These are phyloP conservation scores for Dentipellis sp. DNA, from an alignment of 768 basidiomycete species.

Conservation along the genomic window DNA sequence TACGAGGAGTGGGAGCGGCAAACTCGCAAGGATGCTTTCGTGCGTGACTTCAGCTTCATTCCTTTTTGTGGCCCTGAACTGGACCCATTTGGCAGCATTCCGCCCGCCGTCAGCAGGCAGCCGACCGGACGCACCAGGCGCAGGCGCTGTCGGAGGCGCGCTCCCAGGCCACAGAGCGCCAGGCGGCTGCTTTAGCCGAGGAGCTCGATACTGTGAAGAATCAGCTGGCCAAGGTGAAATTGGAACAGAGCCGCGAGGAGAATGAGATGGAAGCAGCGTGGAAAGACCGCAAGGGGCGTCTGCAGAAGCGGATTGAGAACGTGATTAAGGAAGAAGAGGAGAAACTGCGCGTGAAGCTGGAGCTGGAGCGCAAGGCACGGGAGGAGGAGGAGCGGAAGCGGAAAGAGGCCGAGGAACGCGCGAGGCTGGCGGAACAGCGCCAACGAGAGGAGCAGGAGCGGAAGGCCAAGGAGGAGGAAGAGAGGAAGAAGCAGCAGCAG, in stretches of 20 bases:
- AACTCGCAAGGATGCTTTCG: conserved; percentile 36
- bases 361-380: conserved; percentile 38
- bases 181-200: conserved; percentile 33
- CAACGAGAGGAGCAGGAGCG: conserved; percentile 16
- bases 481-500: conserved; percentile 26
- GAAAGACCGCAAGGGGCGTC: conserved; percentile 32
- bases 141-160: conserved; percentile 14
- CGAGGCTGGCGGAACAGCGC: conserved; percentile 12
- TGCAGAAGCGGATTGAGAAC: conserved; percentile 52
- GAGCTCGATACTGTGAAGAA: conserved; percentile 44
- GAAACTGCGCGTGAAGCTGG: conserved; percentile 39
- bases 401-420: conserved; percentile 17
- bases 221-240: conserved; percentile 32
- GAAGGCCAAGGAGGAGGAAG: conserved; percentile 22
- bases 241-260: conserved; percentile 39
- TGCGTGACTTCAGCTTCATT: conserved; percentile 16
- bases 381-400: conserved; percentile 19
- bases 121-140: conserved; percentile 11
- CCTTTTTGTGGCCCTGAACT: not conserved
- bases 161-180: conserved; percentile 18
- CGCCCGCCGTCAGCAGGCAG: conserved; percentile 25
- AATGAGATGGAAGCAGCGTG: conserved; percentile 33
- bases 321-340: conserved; percentile 59
- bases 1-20: conserved; percentile 45
- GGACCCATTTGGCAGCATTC: conserved; percentile 21